These are phyloP conservation scores for Ephemerocybe angulata DNA, from an alignment of 768 basidiomycete species.

Conservation along the genomic window DNA sequence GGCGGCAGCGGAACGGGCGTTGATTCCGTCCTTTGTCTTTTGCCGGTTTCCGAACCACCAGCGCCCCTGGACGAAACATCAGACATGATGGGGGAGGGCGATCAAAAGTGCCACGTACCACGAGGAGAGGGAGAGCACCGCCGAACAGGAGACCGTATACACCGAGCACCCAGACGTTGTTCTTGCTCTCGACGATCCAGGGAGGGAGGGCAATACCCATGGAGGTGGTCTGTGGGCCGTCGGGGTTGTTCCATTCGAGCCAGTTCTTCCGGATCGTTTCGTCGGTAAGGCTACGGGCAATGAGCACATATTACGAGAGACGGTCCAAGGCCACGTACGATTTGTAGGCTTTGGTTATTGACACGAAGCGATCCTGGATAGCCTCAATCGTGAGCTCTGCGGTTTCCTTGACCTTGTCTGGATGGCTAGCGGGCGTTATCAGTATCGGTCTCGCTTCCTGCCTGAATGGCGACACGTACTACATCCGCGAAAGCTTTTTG, in stretches of 20 bases:
- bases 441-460: background rate
- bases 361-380: constrained; percentile 83
- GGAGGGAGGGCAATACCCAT: constrained; percentile 94
- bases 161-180: constrained; percentile 88
- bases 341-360: constrained; percentile 97
- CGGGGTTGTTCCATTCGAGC: constrained; percentile 88
- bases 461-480: constrained; percentile 43
- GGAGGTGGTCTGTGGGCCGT: constrained; percentile 90
- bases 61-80: background rate
- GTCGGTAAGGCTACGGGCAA: constrained; percentile 70
- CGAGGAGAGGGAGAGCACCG: constrained; percentile 77
- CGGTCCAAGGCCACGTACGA: constrained; percentile 45
- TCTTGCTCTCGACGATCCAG: constrained; percentile 91
- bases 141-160: constrained; percentile 88
- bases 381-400: constrained; percentile 83
- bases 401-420: constrained; percentile 88
- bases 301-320: background rate
- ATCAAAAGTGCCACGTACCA: constrained; percentile 27
- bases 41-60: constrained; percentile 90
- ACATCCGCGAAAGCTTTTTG: constrained; percentile 85
- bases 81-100: background rate
- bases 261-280: constrained; percentile 88
- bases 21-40: constrained; percentile 89
- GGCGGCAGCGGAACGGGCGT: constrained; percentile 72
- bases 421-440: constrained; percentile 60